A percentile compares a stretch with the other conserved stretches of the same genome.
These are phyloP conservation scores for Hydrangea macrophylla DNA, from an alignment of 148 eudicot genomes.

Conservation along the genomic window DNA sequence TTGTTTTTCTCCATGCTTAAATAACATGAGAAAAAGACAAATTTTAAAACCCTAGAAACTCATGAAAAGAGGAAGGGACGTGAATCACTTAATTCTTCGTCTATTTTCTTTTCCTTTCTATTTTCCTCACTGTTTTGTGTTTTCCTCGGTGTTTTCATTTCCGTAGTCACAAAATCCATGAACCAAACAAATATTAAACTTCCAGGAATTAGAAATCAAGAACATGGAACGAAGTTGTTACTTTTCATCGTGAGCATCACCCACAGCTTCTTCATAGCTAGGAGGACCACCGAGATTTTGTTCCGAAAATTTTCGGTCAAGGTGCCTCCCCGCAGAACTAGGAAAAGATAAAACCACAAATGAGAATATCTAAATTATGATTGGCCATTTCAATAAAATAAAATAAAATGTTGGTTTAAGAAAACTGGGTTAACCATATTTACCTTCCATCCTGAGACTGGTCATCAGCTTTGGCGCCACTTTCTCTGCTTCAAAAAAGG, in stretches of 20 bases:
- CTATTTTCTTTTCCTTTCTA: no score
- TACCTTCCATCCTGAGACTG: constrained; percentile 70
- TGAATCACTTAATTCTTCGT: no score
- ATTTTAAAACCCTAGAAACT: no score
- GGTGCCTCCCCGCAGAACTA: constrained; percentile 34
- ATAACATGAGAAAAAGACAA: no score
- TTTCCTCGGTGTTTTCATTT: no score
- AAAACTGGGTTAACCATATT: constrained; percentile 3
- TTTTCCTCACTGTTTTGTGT: no score
- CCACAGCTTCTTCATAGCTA: constrained; percentile 88
- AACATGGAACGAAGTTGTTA: constrained; percentile 16
- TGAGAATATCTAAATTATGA: neutral
- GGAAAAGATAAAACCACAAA: neutral
- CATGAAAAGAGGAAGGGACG: no score
- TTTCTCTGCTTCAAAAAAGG: constrained; percentile 56
- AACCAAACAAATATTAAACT: no score
- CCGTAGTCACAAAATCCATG: no score
- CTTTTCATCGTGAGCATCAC: constrained; percentile 68
- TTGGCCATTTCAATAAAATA: neutral
- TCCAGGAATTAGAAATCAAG: neutral
- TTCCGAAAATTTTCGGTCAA: constrained; percentile 70
- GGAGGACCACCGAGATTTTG: constrained; percentile 79
- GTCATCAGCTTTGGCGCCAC: constrained; percentile 64
- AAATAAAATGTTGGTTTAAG: neutral
- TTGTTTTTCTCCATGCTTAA: no score